A percentile compares a stretch with the other conserved stretches of the same genome.
Evolutionary conservation across 1,284 basidiomycete species (phyloP).

Genomic region (Microstroma glucosiphilum): DNA sequence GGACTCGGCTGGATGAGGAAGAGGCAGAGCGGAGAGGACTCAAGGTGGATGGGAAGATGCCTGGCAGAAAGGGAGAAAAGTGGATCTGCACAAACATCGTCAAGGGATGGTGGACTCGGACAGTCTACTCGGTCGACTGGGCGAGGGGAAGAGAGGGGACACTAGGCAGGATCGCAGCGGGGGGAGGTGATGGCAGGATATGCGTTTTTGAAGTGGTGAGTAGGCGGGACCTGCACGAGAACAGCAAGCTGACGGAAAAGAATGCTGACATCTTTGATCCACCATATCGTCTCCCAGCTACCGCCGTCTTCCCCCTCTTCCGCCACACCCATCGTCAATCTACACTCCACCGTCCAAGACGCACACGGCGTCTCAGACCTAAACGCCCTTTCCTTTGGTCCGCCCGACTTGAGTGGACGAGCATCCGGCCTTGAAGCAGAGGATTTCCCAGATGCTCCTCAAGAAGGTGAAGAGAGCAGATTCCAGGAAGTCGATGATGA

Average conservation of each 20-base stretch:
- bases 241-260: slow-evolving; percentile 11
- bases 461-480: neutral
- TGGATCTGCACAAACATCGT: slow-evolving; percentile 51
- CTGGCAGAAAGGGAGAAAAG: slow-evolving; percentile 45
- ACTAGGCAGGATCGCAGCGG: slow-evolving; percentile 68
- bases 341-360: slow-evolving; percentile 50
- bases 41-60: slow-evolving; percentile 35
- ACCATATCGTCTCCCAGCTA: neutral
- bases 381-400: slow-evolving; percentile 71
- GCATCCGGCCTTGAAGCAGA: neutral
- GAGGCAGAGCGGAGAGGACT: slow-evolving; percentile 41
- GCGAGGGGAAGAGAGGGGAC: slow-evolving; percentile 34
- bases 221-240: slow-evolving; percentile 18
- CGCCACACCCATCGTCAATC: slow-evolving; percentile 21
- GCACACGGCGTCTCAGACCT: slow-evolving; percentile 71
- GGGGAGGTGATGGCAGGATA: slow-evolving; percentile 70
- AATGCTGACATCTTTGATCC: neutral
- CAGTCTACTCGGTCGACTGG: slow-evolving; percentile 77
- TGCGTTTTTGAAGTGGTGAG: slow-evolving; percentile 63
- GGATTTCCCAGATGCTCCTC: neutral
- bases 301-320: slow-evolving; percentile 17
- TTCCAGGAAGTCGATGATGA: slow-evolving; percentile 17
- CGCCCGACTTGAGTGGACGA: slow-evolving; percentile 15
- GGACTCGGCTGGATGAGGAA: slow-evolving; percentile 49
- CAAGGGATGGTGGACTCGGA: slow-evolving; percentile 59